phyloP scores from a whole-genome alignment of 2,329 filamentous ascomycete species.

The Ophiocordyceps sinensis region DNA sequence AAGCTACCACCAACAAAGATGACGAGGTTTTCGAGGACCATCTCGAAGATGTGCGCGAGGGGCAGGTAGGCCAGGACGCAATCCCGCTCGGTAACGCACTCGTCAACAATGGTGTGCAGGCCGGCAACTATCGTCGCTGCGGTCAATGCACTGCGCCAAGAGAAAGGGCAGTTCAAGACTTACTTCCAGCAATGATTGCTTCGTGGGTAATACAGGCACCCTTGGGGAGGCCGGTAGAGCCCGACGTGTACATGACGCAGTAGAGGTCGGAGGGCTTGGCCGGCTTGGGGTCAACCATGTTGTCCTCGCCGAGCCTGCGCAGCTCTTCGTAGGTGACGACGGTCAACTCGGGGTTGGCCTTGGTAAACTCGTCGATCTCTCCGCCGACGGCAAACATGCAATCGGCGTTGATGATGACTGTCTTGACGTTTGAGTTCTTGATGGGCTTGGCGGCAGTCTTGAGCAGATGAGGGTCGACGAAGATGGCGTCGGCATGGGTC shows the following conservation, averaged over 20 bases:
- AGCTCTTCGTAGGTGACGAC: conserved; percentile 42
- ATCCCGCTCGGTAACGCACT: conserved; percentile 64
- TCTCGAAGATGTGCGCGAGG: conserved; percentile 90
- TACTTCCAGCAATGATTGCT: conserved; percentile 58
- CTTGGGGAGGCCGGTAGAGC: conserved; percentile 79
- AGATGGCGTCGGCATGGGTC: conserved; percentile 70
- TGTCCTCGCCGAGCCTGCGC: conserved; percentile 44
- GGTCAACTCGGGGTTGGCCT: conserved; percentile 37
- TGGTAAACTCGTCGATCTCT: conserved; percentile 41
- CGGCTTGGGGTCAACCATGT: conserved; percentile 55
- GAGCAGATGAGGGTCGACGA: conserved; percentile 68
- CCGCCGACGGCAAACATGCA: conserved; percentile 34
- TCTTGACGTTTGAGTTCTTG: conserved; percentile 40
- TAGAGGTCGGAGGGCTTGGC: conserved; percentile 65
- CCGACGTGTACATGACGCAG: conserved; percentile 79
- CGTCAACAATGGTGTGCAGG: conserved; percentile 62
- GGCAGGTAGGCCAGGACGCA: conserved; percentile 81
- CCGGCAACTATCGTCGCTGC: conserved; percentile 46
- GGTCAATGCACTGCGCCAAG: background rate
- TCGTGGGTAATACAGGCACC: conserved; percentile 73
- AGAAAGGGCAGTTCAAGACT: conserved; percentile 17
- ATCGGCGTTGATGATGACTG: conserved; percentile 48
- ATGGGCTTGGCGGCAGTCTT: conserved; percentile 43
- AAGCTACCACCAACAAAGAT: conserved; percentile 82
- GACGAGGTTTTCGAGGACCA: conserved; percentile 84